Evolutionary conservation across 1,284 basidiomycete genomes (phyloP).

Genomic region (Cryptococcus maquisensis): DNA sequence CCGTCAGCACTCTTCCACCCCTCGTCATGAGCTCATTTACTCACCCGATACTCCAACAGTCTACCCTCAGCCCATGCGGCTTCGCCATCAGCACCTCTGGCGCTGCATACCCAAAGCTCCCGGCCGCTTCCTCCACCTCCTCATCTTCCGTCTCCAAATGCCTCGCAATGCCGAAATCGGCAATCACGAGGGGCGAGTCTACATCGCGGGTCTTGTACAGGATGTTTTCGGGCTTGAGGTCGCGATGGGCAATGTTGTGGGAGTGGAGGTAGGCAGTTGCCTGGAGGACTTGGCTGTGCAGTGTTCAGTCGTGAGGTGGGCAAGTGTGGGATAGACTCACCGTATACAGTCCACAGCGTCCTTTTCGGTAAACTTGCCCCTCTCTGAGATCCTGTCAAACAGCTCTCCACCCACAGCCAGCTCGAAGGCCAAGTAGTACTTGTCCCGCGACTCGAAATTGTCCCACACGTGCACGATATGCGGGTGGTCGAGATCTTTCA

Average conservation of each 20-base stretch:
- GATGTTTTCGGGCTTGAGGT: slow-evolving; percentile 94
- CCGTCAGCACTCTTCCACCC: not conserved
- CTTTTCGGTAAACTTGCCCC: slow-evolving; percentile 83
- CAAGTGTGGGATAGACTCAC: slow-evolving; percentile 47
- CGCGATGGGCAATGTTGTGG: slow-evolving; percentile 85
- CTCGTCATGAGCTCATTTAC: too few relatives aligned
- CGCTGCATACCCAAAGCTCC: slow-evolving; percentile 89
- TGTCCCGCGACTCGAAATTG: slow-evolving; percentile 78
- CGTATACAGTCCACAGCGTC: slow-evolving; percentile 72
- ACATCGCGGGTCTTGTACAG: slow-evolving; percentile 72
- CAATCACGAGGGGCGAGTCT: slow-evolving; percentile 79
- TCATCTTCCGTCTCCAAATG: slow-evolving; percentile 74
- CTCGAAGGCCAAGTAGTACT: slow-evolving; percentile 84
- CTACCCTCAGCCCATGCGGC: slow-evolving; percentile 87
- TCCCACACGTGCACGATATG: slow-evolving; percentile 67
- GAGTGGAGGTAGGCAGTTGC: slow-evolving; percentile 79
- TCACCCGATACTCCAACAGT: slow-evolving; percentile 88
- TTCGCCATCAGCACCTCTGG: slow-evolving; percentile 80
- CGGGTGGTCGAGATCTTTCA: slow-evolving; percentile 78
- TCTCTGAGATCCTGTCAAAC: slow-evolving; percentile 74
- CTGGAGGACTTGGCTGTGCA: slow-evolving; percentile 56
- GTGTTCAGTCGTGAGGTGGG: not conserved
- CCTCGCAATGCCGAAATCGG: slow-evolving; percentile 95
- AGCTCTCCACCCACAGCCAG: slow-evolving; percentile 85
- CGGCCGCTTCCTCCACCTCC: slow-evolving; percentile 74